Conservation (phyloP, 31 red algal species). For the Odonthalia washingtoniensis region DNA sequence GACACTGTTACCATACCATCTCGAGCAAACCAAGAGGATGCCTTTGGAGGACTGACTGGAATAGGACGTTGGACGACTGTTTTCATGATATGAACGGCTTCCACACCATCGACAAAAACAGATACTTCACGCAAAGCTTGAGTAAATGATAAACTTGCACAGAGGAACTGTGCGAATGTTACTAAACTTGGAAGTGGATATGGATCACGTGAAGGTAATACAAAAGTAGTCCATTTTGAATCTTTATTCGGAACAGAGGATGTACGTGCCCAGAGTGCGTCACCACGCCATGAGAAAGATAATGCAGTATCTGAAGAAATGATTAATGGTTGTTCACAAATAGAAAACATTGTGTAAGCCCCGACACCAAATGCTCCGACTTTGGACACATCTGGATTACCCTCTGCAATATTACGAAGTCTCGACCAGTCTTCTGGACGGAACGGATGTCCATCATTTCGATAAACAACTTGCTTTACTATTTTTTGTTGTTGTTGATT, state of each 20-base stretch:
- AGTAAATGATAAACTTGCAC: conserved; percentile 76
- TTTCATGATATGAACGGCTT: conserved; percentile 48
- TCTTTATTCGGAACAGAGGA: conserved; percentile 17
- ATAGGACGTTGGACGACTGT: conserved; percentile 29
- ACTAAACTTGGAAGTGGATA: conserved; percentile 58
- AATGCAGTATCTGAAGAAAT: conserved; percentile 51
- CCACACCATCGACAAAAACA: conserved; percentile 59
- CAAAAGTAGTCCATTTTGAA: conserved; percentile 71
- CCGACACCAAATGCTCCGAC: conserved; percentile 88
- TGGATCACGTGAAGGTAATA: conserved; percentile 72
- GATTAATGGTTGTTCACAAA: conserved; percentile 80
- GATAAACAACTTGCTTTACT: conserved; percentile 69
- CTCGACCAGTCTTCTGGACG: conserved; percentile 70
- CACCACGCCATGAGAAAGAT: conserved; percentile 79
- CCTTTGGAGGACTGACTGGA: conserved; percentile 51
- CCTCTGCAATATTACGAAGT: conserved; percentile 75
- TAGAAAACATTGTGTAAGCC: conserved; percentile 82
- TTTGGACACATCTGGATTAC: conserved; percentile 81
- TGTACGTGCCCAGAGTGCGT: conserved; percentile 63
- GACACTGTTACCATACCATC: conserved; percentile 57
- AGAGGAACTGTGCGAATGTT: conserved; percentile 71
- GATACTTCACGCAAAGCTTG: conserved; percentile 38
- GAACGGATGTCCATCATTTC: conserved; percentile 79
- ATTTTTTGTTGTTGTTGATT: not conserved
- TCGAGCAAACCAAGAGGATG: conserved; percentile 67